Percentiles rank a stretch among this genome's conserved stretches.
Evolutionary conservation across 768 basidiomycete genomes (phyloP).

Genomic region (Rhodotorula paludigena): DNA sequence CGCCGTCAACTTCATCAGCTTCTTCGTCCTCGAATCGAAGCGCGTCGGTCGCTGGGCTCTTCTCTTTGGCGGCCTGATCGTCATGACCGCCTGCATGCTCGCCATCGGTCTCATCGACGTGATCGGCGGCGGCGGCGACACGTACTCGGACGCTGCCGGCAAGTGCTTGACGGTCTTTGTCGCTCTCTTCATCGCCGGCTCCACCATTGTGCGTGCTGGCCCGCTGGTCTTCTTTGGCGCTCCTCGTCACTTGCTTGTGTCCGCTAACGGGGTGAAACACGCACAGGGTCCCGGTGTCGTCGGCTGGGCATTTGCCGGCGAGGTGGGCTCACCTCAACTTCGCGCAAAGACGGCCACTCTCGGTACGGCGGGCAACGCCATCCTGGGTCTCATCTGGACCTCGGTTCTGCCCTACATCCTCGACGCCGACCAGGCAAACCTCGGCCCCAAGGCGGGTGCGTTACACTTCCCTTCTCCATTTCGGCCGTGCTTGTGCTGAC

Average conservation of each 20-base stretch:
- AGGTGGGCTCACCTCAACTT: constrained; percentile 27
- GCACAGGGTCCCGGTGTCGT: constrained; percentile 20
- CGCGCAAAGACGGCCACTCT: constrained; percentile 36
- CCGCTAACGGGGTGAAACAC: too few relatives aligned
- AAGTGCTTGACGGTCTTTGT: constrained; percentile 26
- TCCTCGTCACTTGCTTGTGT: too few relatives aligned
- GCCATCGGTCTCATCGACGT: constrained; percentile 33
- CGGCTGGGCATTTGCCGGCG: constrained; percentile 35
- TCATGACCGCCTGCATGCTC: constrained; percentile 28
- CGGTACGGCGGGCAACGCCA: constrained; percentile 32
- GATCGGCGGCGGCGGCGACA: constrained; percentile 2
- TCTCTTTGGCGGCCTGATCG: constrained; percentile 26
- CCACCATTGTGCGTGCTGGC: constrained; percentile 3
- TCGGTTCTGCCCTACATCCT: constrained; percentile 35
- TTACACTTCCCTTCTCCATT: neutral
- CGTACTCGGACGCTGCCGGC: constrained; percentile 25
- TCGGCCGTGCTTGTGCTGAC: neutral
- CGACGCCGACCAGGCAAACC: constrained; percentile 21
- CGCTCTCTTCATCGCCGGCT: constrained; percentile 28
- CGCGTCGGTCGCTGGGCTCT: constrained; percentile 33
- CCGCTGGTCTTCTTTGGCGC: too few relatives aligned
- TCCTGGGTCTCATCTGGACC: constrained; percentile 33
- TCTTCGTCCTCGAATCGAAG: constrained; percentile 34
- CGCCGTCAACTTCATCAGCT: constrained; percentile 21
- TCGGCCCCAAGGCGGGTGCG: constrained; percentile 25